Evolutionary conservation across 2,329 filamentous ascomycete genomes (phyloP).

Genomic region (Penicillium crustosum): DNA sequence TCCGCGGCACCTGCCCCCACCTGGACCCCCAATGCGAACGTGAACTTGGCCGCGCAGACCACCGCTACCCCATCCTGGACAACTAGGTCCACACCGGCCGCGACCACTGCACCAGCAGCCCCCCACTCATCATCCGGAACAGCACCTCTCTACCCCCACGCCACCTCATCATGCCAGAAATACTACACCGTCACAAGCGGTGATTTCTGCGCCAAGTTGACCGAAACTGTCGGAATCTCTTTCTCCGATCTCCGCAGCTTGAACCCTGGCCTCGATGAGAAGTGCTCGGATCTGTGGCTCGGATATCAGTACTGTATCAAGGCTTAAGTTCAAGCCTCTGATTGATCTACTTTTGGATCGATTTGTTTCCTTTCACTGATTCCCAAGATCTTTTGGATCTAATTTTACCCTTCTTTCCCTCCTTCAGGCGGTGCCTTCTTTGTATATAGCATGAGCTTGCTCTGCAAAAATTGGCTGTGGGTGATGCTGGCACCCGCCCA

Average conservation of each 20-base stretch:
- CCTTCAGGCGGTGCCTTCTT: slow-evolving; percentile 12
- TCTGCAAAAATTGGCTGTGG: slow-evolving; percentile 3
- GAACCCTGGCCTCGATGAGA: slow-evolving; percentile 30
- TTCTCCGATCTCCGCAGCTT: slow-evolving; percentile 22
- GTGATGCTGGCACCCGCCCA: slow-evolving; percentile 1
- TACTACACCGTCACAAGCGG: slow-evolving; percentile 23
- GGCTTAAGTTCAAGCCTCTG: slow-evolving; percentile 12
- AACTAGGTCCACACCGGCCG: slow-evolving; percentile 6
- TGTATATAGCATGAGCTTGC: slow-evolving; percentile 13
- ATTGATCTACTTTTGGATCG: not conserved
- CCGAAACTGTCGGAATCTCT: slow-evolving; percentile 21
- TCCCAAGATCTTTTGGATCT: not conserved
- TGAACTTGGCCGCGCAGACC: not conserved
- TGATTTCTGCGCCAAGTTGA: slow-evolving; percentile 30
- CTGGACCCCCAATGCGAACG: not conserved
- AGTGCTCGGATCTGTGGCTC: slow-evolving; percentile 33
- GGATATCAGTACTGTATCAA: slow-evolving; percentile 34
- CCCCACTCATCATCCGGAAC: slow-evolving; percentile 11
- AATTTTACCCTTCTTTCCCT: slow-evolving; percentile 6
- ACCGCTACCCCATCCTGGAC: slow-evolving; percentile 8
- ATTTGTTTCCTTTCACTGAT: not conserved
- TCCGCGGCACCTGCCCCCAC: not conserved
- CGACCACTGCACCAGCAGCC: slow-evolving; percentile 2
- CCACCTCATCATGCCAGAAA: slow-evolving; percentile 22
- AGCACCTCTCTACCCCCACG: slow-evolving; percentile 25